Evolutionary conservation across 352 stramenopile species (phyloP).

Genomic region (Phytopythium montanum): DNA sequence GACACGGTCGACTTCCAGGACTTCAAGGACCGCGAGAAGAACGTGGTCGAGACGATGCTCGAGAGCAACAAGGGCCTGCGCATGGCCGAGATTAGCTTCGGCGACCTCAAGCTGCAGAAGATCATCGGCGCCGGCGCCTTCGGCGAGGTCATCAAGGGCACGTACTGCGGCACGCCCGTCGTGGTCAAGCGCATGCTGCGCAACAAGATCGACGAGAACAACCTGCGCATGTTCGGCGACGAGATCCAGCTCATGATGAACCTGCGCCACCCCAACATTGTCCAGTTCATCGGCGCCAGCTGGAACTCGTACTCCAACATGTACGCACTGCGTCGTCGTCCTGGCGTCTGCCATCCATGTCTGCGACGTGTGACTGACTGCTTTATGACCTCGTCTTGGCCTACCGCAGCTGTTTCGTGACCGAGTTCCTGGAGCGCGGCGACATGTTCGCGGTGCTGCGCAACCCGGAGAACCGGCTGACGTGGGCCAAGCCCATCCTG

Average conservation of each 20-base stretch:
- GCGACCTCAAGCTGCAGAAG: conserved; percentile 87
- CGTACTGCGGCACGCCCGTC: conserved; percentile 85
- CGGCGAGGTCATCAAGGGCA: conserved; percentile 87
- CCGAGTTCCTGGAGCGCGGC: conserved; percentile 81
- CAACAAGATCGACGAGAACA: conserved; percentile 88
- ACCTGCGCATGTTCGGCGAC: conserved; percentile 86
- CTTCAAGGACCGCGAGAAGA: conserved; percentile 86
- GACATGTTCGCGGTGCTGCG: conserved; percentile 80
- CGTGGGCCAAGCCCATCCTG: conserved; percentile 84
- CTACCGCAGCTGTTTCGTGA: conserved; percentile 84
- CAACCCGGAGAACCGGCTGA: conserved; percentile 76
- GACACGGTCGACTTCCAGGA: conserved; percentile 77
- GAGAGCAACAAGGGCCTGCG: conserved; percentile 84
- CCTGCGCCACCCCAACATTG: conserved; percentile 84
- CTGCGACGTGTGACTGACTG: neutral
- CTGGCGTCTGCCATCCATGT: neutral
- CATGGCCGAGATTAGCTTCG: conserved; percentile 89
- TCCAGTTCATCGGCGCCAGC: conserved; percentile 88
- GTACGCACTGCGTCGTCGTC: conserved; percentile 33
- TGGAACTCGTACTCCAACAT: conserved; percentile 92
- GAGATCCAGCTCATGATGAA: conserved; percentile 92
- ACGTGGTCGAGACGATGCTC: conserved; percentile 86
- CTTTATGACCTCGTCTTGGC: neutral
- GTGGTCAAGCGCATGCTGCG: conserved; percentile 89
- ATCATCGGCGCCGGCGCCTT: conserved; percentile 85